A percentile compares a stretch with the other conserved stretches of the same genome.
These are phyloP conservation scores for Harrya chromipes DNA, from an alignment of 768 basidiomycete genomes.

Conservation along the genomic window DNA sequence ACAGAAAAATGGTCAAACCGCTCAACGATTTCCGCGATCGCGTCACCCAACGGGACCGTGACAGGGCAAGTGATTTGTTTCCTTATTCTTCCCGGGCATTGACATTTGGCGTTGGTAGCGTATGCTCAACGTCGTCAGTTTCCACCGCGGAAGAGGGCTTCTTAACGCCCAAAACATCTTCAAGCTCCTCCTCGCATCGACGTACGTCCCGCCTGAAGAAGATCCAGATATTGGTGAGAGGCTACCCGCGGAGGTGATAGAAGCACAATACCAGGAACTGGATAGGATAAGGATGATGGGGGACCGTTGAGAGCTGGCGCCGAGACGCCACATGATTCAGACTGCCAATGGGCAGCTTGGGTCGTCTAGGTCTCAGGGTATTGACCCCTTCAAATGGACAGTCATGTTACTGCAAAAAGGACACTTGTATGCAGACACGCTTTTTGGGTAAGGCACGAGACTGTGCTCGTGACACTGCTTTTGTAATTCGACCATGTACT, in stretches of 20 bases:
- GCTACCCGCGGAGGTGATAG: conserved; percentile 8
- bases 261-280: conserved; percentile 8
- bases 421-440: too few relatives aligned
- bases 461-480: too few relatives aligned
- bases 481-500: too few relatives aligned
- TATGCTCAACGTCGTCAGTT: conserved; percentile 22
- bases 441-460: too few relatives aligned
- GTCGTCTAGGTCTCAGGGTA: too few relatives aligned
- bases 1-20: conserved; percentile 21
- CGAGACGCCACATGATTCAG: not conserved
- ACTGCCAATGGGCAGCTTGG: too few relatives aligned
- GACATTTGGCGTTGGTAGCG: conserved; percentile 6
- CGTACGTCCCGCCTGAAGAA: conserved; percentile 13
- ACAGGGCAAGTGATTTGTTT: conserved; percentile 5
- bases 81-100: not conserved
- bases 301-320: not conserved
- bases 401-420: too few relatives aligned
- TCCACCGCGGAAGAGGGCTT: conserved; percentile 21
- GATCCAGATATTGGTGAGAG: conserved; percentile 20
- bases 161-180: conserved; percentile 17
- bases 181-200: conserved; percentile 22
- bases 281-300: conserved; percentile 15
- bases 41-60: conserved; percentile 12
- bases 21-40: conserved; percentile 22
- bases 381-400: too few relatives aligned